Evolutionary conservation across 176 grass and related monocot species (phyloP), one percentile per base, ranked within the genome.

Genomic region (Ananas comosus): DNA sequence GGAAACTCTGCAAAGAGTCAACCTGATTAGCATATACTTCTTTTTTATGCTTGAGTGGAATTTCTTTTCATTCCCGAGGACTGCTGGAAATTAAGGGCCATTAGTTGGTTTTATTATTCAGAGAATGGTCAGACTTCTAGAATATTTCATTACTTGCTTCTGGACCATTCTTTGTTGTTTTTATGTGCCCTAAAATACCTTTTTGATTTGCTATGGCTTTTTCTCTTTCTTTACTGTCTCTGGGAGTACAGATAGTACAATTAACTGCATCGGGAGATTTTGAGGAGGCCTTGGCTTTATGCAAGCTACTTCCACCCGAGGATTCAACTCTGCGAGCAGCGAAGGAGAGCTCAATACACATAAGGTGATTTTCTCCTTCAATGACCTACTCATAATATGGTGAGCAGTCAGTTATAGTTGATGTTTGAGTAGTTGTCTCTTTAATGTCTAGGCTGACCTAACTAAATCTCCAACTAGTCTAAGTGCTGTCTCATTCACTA

Each of bases 321-420:
- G 94, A 99, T 81, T 92, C 94, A 68, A 90, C 79, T 73, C 85
- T 99, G 70, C 89, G 90, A 83, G 86, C 86, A 67, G 82, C 90
- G 51, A 99, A 93, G 70, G 94, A 99, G 85, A 93, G 89, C 78
- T 93, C 90, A 81, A 99, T 99, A 80, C 94, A 93, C 72, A 88
- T 99, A 68, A 99, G 94, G 94, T 93, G 82, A 80, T 48, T 16
- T 74, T 49, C 17, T 51, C 75, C 51, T 22, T 13, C 33, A 27
- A 77, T 49, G 47, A 42, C 72, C 63, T 17, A 64, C 23, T 2
- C 51, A 52, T 25, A 66, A 69, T 67, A 68, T 27, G 2, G 22
- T 89, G 49, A 75, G 47, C 9, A 63, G 63, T 64, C 16, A 64
- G 54, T 71, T 63, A 23, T 49, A 29, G 67, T 65, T 17, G 25